Percentiles rank a stretch among this genome's conserved stretches.
These are phyloP conservation scores for Uronychia setigera DNA, from an alignment of 73 alveolate genomes.

Conservation along the genomic window DNA sequence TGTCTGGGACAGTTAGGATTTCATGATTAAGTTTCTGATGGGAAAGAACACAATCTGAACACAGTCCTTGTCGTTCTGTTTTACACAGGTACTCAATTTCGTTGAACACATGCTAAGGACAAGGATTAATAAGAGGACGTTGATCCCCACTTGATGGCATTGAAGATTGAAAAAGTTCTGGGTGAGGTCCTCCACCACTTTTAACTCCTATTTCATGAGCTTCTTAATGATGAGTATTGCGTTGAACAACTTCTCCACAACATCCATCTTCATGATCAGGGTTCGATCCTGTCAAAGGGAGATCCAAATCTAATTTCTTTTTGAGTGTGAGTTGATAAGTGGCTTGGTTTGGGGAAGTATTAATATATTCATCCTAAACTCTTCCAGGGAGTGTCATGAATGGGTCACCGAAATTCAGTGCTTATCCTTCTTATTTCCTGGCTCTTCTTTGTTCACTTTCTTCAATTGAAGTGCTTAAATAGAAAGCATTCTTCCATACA, in stretches of 20 bases:
- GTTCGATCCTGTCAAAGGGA: background rate
- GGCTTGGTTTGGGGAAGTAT: background rate
- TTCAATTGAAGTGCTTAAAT: slow-evolving; percentile 52
- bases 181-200: slow-evolving; percentile 41
- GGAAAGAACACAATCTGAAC: slow-evolving; percentile 46
- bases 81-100: slow-evolving; percentile 59
- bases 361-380: background rate
- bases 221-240: background rate
- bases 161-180: slow-evolving; percentile 1
- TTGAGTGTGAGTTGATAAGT: background rate
- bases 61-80: slow-evolving; percentile 60
- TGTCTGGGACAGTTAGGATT: slow-evolving; percentile 40
- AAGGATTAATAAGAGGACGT: slow-evolving; percentile 52
- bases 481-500: slow-evolving; percentile 61
- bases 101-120: slow-evolving; percentile 46
- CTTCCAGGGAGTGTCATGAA: background rate
- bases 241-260: background rate
- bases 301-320: background rate
- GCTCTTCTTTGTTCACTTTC: slow-evolving; percentile 32
- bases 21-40: slow-evolving; percentile 52
- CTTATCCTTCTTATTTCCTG: background rate
- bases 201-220: background rate
- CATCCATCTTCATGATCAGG: background rate
- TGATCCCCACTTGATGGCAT: background rate
- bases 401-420: background rate